These are phyloP conservation scores for Trichoderma afroharzianum DNA, from an alignment of 2,329 filamentous ascomycete species.

Conservation along the genomic window DNA sequence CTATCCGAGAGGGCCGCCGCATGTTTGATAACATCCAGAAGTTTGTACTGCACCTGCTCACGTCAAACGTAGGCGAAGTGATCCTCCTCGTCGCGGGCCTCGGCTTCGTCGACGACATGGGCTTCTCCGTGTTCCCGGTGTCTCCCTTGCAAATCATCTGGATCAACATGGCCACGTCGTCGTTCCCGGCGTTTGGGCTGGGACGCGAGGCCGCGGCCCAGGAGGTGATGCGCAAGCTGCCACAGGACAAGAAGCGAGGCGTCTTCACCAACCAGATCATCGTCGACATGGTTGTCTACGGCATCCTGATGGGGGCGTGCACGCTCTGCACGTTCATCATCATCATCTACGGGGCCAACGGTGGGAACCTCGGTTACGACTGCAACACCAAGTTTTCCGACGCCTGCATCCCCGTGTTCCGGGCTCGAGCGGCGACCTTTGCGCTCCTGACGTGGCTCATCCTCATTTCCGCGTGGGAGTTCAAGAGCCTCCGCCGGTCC, in stretches of 20 bases:
- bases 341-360: conserved; percentile 54
- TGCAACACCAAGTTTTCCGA: conserved; percentile 61
- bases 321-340: conserved; percentile 65
- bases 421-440: conserved; percentile 69
- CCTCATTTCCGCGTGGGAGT: conserved; percentile 73
- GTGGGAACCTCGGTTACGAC: conserved; percentile 52
- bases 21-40: conserved; percentile 91
- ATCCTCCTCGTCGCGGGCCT: conserved; percentile 77
- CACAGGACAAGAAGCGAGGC: conserved; percentile 63
- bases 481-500: conserved; percentile 67
- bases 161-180: conserved; percentile 92
- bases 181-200: conserved; percentile 82
- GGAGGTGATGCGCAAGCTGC: conserved; percentile 77
- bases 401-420: conserved; percentile 59
- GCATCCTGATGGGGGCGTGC: conserved; percentile 70
- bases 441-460: conserved; percentile 71
- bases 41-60: conserved; percentile 75
- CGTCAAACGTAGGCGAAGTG: conserved; percentile 80
- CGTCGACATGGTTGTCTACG: conserved; percentile 76
- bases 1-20: conserved; percentile 76
- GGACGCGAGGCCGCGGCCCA: conserved; percentile 72
- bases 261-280: conserved; percentile 78
- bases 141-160: conserved; percentile 84
- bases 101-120: conserved; percentile 68
- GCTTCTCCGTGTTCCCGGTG: conserved; percentile 79